A percentile compares a stretch with the other conserved stretches of the same genome.
phyloP scores from a whole-genome alignment of 2,329 filamentous ascomycete genomes.

The Penicillium sp. region DNA sequence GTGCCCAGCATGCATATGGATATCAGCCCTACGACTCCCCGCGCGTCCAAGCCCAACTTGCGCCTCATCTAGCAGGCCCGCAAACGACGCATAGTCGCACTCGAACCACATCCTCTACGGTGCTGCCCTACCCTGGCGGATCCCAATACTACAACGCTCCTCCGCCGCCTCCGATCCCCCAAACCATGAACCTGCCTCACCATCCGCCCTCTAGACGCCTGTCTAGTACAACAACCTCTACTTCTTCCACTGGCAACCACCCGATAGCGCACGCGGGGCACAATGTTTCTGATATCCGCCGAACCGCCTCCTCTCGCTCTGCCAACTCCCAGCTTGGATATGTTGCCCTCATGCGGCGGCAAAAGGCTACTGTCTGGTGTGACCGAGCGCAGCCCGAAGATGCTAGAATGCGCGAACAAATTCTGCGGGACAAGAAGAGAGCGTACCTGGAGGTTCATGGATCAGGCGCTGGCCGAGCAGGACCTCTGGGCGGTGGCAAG shows the following conservation, averaged over 20 bases:
- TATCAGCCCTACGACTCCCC: slow-evolving; percentile 29
- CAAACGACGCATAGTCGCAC: slow-evolving; percentile 35
- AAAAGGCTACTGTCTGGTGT: slow-evolving; percentile 98
- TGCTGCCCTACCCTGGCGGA: slow-evolving; percentile 27
- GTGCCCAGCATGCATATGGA: slow-evolving; percentile 23
- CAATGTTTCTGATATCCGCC: slow-evolving; percentile 49
- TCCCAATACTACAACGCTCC: slow-evolving; percentile 27
- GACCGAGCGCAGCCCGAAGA: slow-evolving; percentile 92
- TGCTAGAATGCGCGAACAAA: slow-evolving; percentile 73
- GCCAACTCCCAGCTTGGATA: slow-evolving; percentile 68
- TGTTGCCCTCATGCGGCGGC: slow-evolving; percentile 90
- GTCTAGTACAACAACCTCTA: slow-evolving; percentile 43
- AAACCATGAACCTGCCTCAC: slow-evolving; percentile 27
- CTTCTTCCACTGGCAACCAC: slow-evolving; percentile 39
- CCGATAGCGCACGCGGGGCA: slow-evolving; percentile 22
- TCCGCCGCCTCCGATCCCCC: slow-evolving; percentile 26
- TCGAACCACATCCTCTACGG: slow-evolving; percentile 40
- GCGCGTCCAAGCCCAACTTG: slow-evolving; percentile 24
- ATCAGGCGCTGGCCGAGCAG: slow-evolving; percentile 52
- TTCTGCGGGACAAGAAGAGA: slow-evolving; percentile 79
- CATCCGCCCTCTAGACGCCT: slow-evolving; percentile 33
- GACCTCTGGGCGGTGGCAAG: slow-evolving; percentile 67
- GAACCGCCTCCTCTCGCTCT: slow-evolving; percentile 78
- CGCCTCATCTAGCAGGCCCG: slow-evolving; percentile 26
- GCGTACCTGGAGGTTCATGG: slow-evolving; percentile 79